Conservation (phyloP, 2,329 filamentous ascomycete species). For the Colletotrichum sojae region DNA sequence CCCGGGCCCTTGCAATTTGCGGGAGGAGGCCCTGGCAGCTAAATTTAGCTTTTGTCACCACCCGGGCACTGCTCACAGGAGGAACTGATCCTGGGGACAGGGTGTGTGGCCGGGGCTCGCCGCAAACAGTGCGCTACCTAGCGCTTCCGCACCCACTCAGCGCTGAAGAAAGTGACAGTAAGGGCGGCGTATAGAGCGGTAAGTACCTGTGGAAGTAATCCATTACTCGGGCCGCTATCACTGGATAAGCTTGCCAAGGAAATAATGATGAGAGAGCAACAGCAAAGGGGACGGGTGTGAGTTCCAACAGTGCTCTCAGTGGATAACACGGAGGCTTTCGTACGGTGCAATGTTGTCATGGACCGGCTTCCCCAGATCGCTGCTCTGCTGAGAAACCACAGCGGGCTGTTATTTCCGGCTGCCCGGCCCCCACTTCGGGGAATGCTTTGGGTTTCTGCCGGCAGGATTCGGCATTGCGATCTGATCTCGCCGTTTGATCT, state of each 20-base stretch:
- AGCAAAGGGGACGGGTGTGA: neutral
- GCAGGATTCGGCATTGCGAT: slow-evolving; percentile 1
- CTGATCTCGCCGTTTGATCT: slow-evolving; percentile 21
- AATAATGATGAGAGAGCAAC: neutral
- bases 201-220: neutral
- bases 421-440: slow-evolving; percentile 9
- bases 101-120: slow-evolving; percentile 11
- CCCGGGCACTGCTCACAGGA: neutral
- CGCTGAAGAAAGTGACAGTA: neutral
- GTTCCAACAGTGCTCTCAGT: neutral
- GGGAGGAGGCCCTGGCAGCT: slow-evolving; percentile 14
- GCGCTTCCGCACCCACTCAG: slow-evolving; percentile 11
- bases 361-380: slow-evolving; percentile 32
- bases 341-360: slow-evolving; percentile 31
- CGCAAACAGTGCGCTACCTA: slow-evolving; percentile 22
- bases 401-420: neutral
- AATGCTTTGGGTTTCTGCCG: slow-evolving; percentile 20
- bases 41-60: slow-evolving; percentile 33
- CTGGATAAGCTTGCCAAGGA: too few species aligned
- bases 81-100: neutral
- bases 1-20: slow-evolving; percentile 16
- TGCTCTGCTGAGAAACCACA: neutral
- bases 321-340: neutral
- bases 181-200: too few species aligned
- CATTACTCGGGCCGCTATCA: too few species aligned